These are phyloP conservation scores for Ochromonadaceae sp. DNA, from an alignment of 352 stramenopile species.

Conservation along the genomic window DNA sequence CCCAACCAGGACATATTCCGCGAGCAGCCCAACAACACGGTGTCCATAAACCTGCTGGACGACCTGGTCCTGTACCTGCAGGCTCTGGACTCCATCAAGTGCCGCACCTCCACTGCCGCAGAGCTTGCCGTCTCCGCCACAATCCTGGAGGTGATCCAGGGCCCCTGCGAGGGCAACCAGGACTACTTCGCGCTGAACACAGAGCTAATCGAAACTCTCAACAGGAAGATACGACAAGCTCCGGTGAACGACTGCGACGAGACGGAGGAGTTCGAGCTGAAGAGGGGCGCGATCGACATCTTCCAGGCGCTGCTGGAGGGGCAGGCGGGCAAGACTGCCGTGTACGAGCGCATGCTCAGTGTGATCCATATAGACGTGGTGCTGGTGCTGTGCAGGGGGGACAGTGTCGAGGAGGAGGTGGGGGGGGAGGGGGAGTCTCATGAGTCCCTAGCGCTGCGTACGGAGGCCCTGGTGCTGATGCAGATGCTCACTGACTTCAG, in stretches of 20 bases:
- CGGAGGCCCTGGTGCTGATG: conserved; percentile 25
- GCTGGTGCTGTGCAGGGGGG: conserved; percentile 1
- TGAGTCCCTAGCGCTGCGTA: conserved; percentile 19
- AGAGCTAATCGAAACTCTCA: conserved; percentile 31
- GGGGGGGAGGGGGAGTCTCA: neutral
- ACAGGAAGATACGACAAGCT: conserved; percentile 23
- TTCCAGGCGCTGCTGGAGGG: conserved; percentile 28
- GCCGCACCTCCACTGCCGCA: conserved; percentile 23
- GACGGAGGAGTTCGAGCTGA: conserved; percentile 24
- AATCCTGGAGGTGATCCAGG: conserved; percentile 31
- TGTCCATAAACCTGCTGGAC: conserved; percentile 28
- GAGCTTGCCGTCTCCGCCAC: conserved; percentile 10
- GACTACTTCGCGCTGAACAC: conserved; percentile 29
- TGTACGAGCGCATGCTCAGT: conserved; percentile 27
- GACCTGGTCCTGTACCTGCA: conserved; percentile 26
- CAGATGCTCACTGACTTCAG: conserved; percentile 31
- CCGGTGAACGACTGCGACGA: conserved; percentile 22
- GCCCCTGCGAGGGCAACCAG: conserved; percentile 29
- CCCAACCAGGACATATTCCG: conserved; percentile 28
- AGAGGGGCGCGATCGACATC: conserved; percentile 29
- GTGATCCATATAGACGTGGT: conserved; percentile 29
- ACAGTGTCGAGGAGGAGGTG: neutral
- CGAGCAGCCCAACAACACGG: conserved; percentile 20
- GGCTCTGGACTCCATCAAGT: conserved; percentile 18
- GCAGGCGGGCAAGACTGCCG: conserved; percentile 18